phyloP scores from a whole-genome alignment of 2,329 filamentous ascomycete species.

The Biscogniauxia marginata region DNA sequence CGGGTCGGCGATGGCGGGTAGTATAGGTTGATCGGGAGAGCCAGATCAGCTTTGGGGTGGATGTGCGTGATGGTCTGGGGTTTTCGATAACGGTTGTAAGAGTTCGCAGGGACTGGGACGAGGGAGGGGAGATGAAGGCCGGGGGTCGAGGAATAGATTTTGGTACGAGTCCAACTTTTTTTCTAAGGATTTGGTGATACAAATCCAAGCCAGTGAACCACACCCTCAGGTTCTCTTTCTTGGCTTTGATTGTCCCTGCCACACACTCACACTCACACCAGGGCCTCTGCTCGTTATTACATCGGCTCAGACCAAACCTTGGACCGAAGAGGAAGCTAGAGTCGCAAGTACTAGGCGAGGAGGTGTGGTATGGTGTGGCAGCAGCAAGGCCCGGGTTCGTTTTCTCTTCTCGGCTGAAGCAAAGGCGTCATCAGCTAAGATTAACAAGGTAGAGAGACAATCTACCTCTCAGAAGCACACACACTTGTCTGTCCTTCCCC shows the following conservation, averaged over 20 bases:
- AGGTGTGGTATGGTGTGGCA: background rate
- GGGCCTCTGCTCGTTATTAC: background rate
- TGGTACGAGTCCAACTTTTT: slow-evolving; percentile 14
- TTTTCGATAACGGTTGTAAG: slow-evolving; percentile 14
- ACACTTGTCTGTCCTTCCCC: background rate
- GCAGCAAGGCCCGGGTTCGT: background rate
- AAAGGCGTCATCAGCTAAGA: background rate
- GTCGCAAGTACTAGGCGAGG: background rate
- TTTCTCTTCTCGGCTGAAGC: background rate
- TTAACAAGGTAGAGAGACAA: background rate
- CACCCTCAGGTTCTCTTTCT: slow-evolving; percentile 6
- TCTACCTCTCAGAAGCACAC: background rate
- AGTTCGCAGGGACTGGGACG: slow-evolving; percentile 21
- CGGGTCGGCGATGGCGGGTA: slow-evolving; percentile 5
- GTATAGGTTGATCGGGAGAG: slow-evolving; percentile 1
- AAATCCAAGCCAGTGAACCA: slow-evolving; percentile 17
- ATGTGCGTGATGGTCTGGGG: slow-evolving; percentile 1
- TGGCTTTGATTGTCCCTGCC: slow-evolving; percentile 5
- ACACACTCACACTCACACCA: background rate
- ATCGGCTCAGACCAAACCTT: background rate
- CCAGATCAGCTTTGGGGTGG: slow-evolving; percentile 1
- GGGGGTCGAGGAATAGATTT: slow-evolving; percentile 20
- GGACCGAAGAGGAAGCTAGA: background rate
- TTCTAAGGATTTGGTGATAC: slow-evolving; percentile 24
- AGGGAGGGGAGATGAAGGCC: slow-evolving; percentile 23